Conservation (phyloP, 192 early-diverging fungal genomes). For the Coemansia sp. region DNA sequence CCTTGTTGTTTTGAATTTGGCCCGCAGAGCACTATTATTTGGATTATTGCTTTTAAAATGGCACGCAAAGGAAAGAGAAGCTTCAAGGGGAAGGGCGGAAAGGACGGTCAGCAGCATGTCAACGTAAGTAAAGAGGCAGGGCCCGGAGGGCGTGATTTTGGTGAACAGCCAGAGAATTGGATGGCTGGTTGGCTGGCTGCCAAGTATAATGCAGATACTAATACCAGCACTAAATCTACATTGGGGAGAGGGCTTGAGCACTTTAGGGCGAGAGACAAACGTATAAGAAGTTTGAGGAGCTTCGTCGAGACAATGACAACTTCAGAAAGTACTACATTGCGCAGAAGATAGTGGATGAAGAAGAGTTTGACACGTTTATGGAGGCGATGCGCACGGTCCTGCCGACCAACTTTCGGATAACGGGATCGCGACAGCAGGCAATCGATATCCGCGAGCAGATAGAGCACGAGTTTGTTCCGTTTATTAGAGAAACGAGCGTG, state of each 20-base stretch:
- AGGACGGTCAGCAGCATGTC: constrained; percentile 19
- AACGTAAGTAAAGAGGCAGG: constrained; percentile 28
- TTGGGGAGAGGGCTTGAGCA: neutral
- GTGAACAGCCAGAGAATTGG: neutral
- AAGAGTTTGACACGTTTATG: constrained; percentile 81
- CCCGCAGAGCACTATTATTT: neutral
- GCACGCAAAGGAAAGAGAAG: constrained; percentile 18
- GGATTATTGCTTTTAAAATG: neutral
- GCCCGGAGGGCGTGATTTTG: too few relatives aligned
- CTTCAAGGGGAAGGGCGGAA: constrained; percentile 10
- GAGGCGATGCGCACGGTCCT: constrained; percentile 68
- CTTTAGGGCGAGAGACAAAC: constrained; percentile 42
- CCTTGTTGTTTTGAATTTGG: neutral
- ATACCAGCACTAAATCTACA: neutral
- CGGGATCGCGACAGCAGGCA: constrained; percentile 71
- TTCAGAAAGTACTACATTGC: constrained; percentile 54
- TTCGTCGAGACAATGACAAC: constrained; percentile 52
- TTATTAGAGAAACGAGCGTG: constrained; percentile 55
- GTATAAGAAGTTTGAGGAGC: constrained; percentile 49
- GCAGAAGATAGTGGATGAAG: constrained; percentile 66
- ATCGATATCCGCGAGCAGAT: constrained; percentile 55
- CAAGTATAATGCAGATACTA: neutral
- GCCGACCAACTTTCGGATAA: constrained; percentile 92
- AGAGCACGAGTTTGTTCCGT: constrained; percentile 62
- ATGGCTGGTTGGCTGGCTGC: neutral